Base-by-base conservation (phyloP, 257 asterid genomes). In the Perilla frutescens region DNA sequence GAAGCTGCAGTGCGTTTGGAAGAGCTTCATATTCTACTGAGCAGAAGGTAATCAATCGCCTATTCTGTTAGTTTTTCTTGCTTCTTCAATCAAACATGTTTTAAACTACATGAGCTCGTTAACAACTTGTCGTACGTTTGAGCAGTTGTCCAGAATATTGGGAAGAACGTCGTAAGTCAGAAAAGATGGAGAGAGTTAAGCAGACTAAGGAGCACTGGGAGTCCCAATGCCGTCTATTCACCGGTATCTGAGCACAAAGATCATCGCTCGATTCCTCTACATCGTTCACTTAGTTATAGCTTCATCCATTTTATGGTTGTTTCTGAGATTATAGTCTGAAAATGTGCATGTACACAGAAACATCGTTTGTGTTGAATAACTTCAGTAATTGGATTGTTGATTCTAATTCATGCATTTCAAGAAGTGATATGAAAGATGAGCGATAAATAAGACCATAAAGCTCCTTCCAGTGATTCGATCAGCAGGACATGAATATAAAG, bases 171-270 rank as follows among this genome's bases (percentile, higher is more conserved):
- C 90, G 91, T 6, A 87, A 79, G 68, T 54, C 82, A 34, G 98
- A 94, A 72, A 86, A 90, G 79, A 56, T 43, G 0, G 99, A 94
- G 76, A 81, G 99, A 60, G 78, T 94, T 69, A 75, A 66, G 73
- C 99, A 86, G 74, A 80, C 90, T 1, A 94, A 94, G 93, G 92
- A 90, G 79, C 96, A 94, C 56, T 91, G 99, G 99, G 99, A 94
- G 68, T 75, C 83, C 12, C 91, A 88, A 78, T 85, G 92, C 77
- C 92, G 93, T 10, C 77, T 90, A 14, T 88, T 94, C 80, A 72
- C 74, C 36, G 99, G 99, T 3, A 53, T 88, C 41, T 93, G 68
- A 85, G 49, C 37, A 45, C 58, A 54, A 68, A 0, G 31, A 7
- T 8, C 3, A 7, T 1, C 12, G 10, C 48, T 43, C 48, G 3